These are phyloP conservation scores for Ophidiomyces ophidiicola DNA, from an alignment of 2,329 filamentous ascomycete species.

Conservation along the genomic window DNA sequence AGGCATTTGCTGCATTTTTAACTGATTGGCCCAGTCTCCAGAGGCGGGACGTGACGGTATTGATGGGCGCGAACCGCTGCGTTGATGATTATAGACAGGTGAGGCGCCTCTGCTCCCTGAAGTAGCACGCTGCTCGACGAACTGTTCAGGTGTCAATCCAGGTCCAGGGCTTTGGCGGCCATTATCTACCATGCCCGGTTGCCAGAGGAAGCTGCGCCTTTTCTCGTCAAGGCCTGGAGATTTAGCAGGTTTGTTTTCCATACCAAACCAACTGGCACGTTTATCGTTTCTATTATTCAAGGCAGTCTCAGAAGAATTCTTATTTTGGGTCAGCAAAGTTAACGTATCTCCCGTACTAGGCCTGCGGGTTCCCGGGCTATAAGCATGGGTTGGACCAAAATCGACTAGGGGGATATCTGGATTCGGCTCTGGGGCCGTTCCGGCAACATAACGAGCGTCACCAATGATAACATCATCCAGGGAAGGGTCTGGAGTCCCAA, in stretches of 20 bases:
- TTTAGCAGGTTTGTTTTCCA: constrained; percentile 25
- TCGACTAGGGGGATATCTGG: constrained; percentile 61
- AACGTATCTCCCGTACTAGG: constrained; percentile 46
- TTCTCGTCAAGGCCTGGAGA: constrained; percentile 39
- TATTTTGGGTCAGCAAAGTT: constrained; percentile 25
- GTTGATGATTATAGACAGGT: constrained; percentile 36
- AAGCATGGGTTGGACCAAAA: constrained; percentile 73
- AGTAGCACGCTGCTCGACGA: constrained; percentile 64
- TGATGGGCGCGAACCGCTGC: constrained; percentile 45
- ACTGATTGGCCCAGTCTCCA: constrained; percentile 29
- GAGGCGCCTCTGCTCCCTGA: constrained; percentile 38
- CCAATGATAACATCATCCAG: constrained; percentile 37
- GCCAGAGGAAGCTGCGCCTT: constrained; percentile 63
- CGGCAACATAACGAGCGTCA: constrained; percentile 35
- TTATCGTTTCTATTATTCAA: constrained; percentile 21
- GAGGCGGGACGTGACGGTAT: constrained; percentile 25
- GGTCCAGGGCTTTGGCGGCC: constrained; percentile 38
- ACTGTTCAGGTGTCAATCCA: constrained; percentile 67
- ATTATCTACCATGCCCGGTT: constrained; percentile 49
- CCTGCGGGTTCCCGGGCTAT: constrained; percentile 43
- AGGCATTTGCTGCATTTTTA: constrained; percentile 26
- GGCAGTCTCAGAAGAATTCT: constrained; percentile 24
- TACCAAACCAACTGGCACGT: constrained; percentile 12
- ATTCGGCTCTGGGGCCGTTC: constrained; percentile 22
- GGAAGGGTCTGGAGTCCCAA: constrained; percentile 45